Evolutionary conservation across 139 green algal species (phyloP).

Genomic region (Ulvella scutata): DNA sequence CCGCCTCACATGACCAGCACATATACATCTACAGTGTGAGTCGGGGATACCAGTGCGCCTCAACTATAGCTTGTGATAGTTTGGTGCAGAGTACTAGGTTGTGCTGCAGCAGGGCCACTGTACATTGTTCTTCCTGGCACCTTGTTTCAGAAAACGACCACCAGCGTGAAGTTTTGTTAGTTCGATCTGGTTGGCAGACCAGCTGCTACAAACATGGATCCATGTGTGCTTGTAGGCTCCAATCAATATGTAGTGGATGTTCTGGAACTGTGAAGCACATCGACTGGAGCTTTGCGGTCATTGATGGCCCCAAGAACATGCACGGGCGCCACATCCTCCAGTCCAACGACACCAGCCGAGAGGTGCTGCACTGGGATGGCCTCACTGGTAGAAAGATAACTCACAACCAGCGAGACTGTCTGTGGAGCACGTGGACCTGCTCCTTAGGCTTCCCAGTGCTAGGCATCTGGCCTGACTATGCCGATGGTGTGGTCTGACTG

Average conservation of each 20-base stretch:
- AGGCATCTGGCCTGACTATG: conserved; percentile 31
- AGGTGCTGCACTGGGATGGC: conserved; percentile 30
- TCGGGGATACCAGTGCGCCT: background rate
- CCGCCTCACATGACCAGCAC: conserved; percentile 21
- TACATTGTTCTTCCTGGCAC: too few species aligned
- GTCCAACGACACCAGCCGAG: conserved; percentile 12
- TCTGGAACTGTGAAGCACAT: conserved; percentile 25
- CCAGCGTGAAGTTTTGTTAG: too few species aligned
- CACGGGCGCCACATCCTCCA: conserved; percentile 13
- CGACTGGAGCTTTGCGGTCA: conserved; percentile 31
- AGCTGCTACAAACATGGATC: too few species aligned
- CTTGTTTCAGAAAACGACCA: too few species aligned
- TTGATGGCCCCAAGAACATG: conserved; percentile 4
- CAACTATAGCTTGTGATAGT: too few species aligned
- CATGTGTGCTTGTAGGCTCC: background rate
- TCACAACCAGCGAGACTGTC: conserved; percentile 29
- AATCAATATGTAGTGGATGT: conserved; percentile 13
- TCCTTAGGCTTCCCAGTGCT: conserved; percentile 33
- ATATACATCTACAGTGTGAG: conserved; percentile 32
- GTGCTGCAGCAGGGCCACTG: too few species aligned
- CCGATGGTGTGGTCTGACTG: conserved; percentile 4
- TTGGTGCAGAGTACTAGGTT: too few species aligned
- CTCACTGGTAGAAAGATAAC: conserved; percentile 23
- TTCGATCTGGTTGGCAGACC: too few species aligned
- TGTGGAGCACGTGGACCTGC: conserved; percentile 20